A percentile compares a stretch with the other conserved stretches of the same genome.
Conservation (phyloP, 2,329 filamentous ascomycete genomes). For the Pseudogymnoascus sp. region DNA sequence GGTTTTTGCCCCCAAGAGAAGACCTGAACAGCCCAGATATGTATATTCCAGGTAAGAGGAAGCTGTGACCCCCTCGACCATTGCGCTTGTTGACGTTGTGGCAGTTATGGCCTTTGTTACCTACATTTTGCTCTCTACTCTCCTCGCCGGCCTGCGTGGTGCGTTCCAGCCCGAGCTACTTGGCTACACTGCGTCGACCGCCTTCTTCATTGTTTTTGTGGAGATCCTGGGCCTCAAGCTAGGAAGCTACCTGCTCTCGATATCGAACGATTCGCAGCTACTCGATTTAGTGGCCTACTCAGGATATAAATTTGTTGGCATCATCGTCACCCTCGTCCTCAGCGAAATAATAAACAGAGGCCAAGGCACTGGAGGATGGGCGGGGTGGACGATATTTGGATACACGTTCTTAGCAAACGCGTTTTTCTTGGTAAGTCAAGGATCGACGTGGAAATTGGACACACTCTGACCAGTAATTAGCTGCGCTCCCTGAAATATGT, state of each 20-base stretch:
- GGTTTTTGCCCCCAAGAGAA: constrained; percentile 86
- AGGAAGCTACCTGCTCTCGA: constrained; percentile 86
- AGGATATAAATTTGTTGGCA: constrained; percentile 97
- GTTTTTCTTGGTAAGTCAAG: constrained; percentile 71
- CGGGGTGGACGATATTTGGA: constrained; percentile 79
- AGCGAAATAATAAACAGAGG: constrained; percentile 72
- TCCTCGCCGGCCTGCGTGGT: constrained; percentile 81
- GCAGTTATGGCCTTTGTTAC: constrained; percentile 90
- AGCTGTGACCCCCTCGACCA: neutral
- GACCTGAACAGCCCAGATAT: constrained; percentile 98
- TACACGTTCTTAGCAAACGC: constrained; percentile 94
- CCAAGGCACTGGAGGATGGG: constrained; percentile 76
- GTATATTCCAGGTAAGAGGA: constrained; percentile 70
- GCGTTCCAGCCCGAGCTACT: constrained; percentile 91
- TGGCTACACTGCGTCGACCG: constrained; percentile 78
- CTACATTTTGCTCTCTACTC: constrained; percentile 87
- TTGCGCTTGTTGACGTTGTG: neutral
- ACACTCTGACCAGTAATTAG: constrained; percentile 36
- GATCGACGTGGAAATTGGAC: neutral
- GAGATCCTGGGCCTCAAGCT: constrained; percentile 89
- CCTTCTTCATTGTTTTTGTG: constrained; percentile 72
- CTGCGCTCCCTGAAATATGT: constrained; percentile 95
- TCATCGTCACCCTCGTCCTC: constrained; percentile 78
- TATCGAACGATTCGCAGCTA: constrained; percentile 88
- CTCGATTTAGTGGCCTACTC: constrained; percentile 92